phyloP scores from a whole-genome alignment of 2,329 filamentous ascomycete species.

The Aspergillus sergii region DNA sequence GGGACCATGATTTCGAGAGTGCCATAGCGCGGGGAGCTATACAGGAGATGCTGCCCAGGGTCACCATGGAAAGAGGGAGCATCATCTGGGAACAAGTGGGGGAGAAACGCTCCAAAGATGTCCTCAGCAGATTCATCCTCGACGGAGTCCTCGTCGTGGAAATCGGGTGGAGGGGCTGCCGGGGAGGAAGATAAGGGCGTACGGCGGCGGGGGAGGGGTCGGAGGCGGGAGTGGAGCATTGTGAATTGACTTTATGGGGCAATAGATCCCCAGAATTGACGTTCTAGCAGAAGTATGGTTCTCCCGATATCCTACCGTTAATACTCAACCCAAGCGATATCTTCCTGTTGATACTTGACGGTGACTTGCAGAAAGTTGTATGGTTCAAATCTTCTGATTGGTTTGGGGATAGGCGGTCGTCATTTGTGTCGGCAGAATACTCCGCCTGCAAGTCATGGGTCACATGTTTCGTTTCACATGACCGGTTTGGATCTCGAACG shows the following conservation, averaged over 20 bases:
- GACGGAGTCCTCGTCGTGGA: conserved; percentile 20
- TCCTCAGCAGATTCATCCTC: conserved; percentile 48
- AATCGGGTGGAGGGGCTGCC: conserved; percentile 20
- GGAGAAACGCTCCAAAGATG: conserved; percentile 57
- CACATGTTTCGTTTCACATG: neutral
- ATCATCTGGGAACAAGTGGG: conserved; percentile 60
- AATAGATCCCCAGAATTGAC: neutral
- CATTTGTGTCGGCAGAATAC: neutral
- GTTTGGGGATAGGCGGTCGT: neutral
- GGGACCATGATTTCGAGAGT: conserved; percentile 45
- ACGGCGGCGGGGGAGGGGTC: conserved; percentile 31
- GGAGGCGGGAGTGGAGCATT: conserved; percentile 37
- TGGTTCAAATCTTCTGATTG: conserved; percentile 1
- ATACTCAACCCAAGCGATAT: neutral
- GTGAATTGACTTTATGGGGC: neutral
- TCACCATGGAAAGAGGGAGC: conserved; percentile 57
- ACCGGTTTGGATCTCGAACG: neutral
- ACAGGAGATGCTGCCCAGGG: conserved; percentile 53
- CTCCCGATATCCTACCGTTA: neutral
- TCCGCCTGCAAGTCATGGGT: conserved; percentile 3
- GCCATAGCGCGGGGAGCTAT: conserved; percentile 47
- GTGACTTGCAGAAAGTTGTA: neutral
- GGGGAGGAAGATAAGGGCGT: conserved; percentile 2
- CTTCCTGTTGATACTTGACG: neutral
- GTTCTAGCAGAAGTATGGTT: neutral